Conservation (phyloP, 2,329 filamentous ascomycete genomes). For the Aureobasidium sp. region DNA sequence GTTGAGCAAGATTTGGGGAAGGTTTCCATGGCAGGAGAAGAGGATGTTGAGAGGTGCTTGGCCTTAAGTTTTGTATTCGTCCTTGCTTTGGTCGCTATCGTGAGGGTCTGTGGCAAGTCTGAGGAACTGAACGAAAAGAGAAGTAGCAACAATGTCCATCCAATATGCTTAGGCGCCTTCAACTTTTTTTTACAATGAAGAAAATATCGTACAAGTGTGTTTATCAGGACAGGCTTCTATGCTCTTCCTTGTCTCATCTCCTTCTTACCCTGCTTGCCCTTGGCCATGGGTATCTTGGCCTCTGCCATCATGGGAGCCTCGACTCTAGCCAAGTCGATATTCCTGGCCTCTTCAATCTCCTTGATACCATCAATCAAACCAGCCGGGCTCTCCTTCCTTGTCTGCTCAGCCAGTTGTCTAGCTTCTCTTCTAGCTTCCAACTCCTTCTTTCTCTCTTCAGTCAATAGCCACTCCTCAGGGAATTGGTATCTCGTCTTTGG, state of each 20-base stretch:
- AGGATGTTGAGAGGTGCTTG: conserved; percentile 17
- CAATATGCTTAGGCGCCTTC: background rate
- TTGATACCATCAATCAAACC: conserved; percentile 16
- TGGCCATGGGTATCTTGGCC: conserved; percentile 23
- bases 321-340: conserved; percentile 19
- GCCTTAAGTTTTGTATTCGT: conserved; percentile 10
- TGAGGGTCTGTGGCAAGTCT: background rate
- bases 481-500: conserved; percentile 62
- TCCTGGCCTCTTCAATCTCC: conserved; percentile 19
- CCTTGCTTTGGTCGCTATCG: background rate
- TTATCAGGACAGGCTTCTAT: background rate
- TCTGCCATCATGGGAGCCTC: conserved; percentile 28
- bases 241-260: conserved; percentile 10
- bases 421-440: conserved; percentile 55
- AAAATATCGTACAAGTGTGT: conserved; percentile 1
- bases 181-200: background rate
- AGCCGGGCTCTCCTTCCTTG: conserved; percentile 36
- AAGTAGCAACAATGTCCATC: background rate
- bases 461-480: conserved; percentile 77
- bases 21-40: conserved; percentile 19
- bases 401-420: conserved; percentile 47
- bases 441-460: conserved; percentile 56
- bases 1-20: conserved; percentile 21
- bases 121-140: too few species aligned
- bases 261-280: conserved; percentile 27